Percentiles rank a stretch among this genome's conserved stretches.
phyloP scores from a whole-genome alignment of 2,329 filamentous ascomycete genomes.

The Colletotrichum somersetense region DNA sequence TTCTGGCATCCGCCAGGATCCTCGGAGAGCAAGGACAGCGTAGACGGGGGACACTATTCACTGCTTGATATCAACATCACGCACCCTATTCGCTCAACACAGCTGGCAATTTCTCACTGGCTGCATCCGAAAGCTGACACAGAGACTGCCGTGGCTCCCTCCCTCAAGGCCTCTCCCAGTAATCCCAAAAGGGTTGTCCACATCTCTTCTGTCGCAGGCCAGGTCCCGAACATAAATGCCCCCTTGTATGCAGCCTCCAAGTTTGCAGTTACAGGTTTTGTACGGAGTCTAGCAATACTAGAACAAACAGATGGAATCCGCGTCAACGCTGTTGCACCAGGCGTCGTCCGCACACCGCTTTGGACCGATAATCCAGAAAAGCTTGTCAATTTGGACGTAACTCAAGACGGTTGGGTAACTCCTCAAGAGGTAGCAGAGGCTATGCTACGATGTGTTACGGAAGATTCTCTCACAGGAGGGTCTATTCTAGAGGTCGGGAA shows the following conservation, averaged over 20 bases:
- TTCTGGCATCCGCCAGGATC: constrained; percentile 59
- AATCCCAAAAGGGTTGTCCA: constrained; percentile 55
- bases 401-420: constrained; percentile 56
- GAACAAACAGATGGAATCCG: constrained; percentile 52
- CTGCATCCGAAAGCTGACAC: constrained; percentile 45
- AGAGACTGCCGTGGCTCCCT: constrained; percentile 3
- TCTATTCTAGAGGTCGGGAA: constrained; percentile 58
- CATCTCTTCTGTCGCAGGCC: constrained; percentile 54
- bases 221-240: constrained; percentile 50
- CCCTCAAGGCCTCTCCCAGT: constrained; percentile 40
- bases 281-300: constrained; percentile 55
- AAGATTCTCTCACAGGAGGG: constrained; percentile 52
- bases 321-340: constrained; percentile 59
- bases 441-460: constrained; percentile 57
- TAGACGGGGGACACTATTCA: constrained; percentile 49
- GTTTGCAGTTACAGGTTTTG: constrained; percentile 55
- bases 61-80: constrained; percentile 57
- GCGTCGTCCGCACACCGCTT: constrained; percentile 58
- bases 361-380: constrained; percentile 61
- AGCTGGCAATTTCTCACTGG: constrained; percentile 56
- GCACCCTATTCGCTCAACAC: constrained; percentile 57
- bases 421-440: constrained; percentile 57
- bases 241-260: constrained; percentile 58
- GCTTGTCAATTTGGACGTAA: constrained; percentile 51
- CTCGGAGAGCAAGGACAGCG: constrained; percentile 48